Base-by-base conservation (phyloP, 192 early-diverging fungal genomes). In the Mortierella antarctica region DNA sequence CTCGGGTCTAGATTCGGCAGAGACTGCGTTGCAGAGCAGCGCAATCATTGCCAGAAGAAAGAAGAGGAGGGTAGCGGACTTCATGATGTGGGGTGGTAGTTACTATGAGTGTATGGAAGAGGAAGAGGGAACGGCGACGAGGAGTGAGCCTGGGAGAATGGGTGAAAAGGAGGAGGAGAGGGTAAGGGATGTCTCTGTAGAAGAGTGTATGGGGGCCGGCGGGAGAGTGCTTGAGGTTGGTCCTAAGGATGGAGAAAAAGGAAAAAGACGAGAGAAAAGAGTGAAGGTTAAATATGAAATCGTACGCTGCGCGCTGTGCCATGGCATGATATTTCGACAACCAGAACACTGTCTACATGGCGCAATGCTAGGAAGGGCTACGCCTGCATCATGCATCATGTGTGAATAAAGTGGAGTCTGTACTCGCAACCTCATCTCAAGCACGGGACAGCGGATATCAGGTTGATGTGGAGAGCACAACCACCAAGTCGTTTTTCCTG, bases 11-110 rank as follows among this genome's bases (percentile, higher is more conserved):
- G 1, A 31, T 40, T 71, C 69, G 47, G 60, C 69, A 47, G 69
- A 47, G 42, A 62, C 60, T 8, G 57, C 17, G 69, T 59, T 62
- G 69, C 69, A 71, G 50, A 71, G 59, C 69, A 71, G 55, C 59
- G 69, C 69, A 23, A 71, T 53, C 69, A 71, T 71, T 42, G 50
- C 69, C 69, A 71, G 47, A 42, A 71, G 55, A 51, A 56, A 71
- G 59, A 59, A 58, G 47, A 69, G 49, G 42, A 71, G 41, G 42
- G 51, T 53, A 40, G 60, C 21, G 50, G 69, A 55, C 54, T 51
- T 71, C 69, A 71, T 66, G 17, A 40, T 66, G 50, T 23, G 48
- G 23, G 21, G 49, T 18, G 6, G 21, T 20, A 23, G 13, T 42
- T 41, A 57, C 20, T 31, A 57, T 42, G 55, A 67, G 40, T 40